phyloP scores from a whole-genome alignment of 2,329 filamentous ascomycete species.

The Stachybotrys chlorohalonatus region DNA sequence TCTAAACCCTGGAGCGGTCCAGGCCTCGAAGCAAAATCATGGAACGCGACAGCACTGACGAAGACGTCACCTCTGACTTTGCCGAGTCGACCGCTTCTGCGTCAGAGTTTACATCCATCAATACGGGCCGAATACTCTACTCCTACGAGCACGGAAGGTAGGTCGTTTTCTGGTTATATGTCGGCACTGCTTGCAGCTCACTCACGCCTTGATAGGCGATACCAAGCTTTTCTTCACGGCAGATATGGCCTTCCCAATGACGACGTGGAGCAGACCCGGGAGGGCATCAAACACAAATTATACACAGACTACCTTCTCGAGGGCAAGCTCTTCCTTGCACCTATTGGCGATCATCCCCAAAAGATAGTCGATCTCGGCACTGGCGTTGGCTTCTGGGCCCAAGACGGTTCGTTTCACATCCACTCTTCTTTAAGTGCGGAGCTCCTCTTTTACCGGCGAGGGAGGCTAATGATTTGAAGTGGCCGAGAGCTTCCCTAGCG shows the following conservation, averaged over 20 bases:
- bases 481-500: constrained; percentile 34
- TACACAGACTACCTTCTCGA: constrained; percentile 37
- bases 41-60: constrained; percentile 14
- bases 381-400: constrained; percentile 46
- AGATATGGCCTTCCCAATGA: constrained; percentile 45
- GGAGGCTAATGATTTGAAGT: constrained; percentile 19
- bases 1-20: neutral
- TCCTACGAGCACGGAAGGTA: constrained; percentile 28
- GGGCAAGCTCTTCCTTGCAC: constrained; percentile 31
- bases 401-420: constrained; percentile 29
- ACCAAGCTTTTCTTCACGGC: constrained; percentile 36
- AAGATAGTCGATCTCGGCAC: constrained; percentile 43
- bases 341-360: constrained; percentile 33
- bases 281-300: constrained; percentile 38
- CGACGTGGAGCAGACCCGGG: constrained; percentile 38
- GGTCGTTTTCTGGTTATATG: neutral
- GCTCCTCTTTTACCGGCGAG: neutral
- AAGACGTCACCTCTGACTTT: constrained; percentile 30
- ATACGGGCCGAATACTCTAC: constrained; percentile 17
- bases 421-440: neutral
- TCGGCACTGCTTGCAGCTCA: too few species aligned
- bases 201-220: constrained; percentile 29
- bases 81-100: constrained; percentile 20
- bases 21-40: constrained; percentile 8
- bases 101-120: constrained; percentile 31